Percentiles rank a stretch among this genome's conserved stretches.
These are phyloP conservation scores for Leonotis leonurus DNA, from an alignment of 257 asterid genomes.

Conservation along the genomic window DNA sequence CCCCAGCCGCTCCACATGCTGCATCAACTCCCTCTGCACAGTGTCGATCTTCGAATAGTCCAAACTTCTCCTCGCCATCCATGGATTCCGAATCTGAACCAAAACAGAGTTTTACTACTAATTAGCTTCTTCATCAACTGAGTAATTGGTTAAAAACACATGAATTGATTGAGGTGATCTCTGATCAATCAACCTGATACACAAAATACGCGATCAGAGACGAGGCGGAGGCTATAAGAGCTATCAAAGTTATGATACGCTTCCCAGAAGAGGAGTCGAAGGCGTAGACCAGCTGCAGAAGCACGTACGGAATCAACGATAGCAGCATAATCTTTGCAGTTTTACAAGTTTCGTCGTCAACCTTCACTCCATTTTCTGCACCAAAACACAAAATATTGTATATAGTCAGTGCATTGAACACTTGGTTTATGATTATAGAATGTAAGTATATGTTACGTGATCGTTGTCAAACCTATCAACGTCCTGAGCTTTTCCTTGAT, in stretches of 20 bases:
- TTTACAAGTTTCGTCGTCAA: constrained; percentile 30
- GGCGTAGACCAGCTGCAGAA: constrained; percentile 31
- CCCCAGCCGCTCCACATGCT: constrained; percentile 32
- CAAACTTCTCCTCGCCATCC: constrained; percentile 56
- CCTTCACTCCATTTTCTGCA: constrained; percentile 36
- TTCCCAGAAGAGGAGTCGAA: constrained; percentile 17
- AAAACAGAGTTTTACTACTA: too few species aligned
- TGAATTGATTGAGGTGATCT: not conserved
- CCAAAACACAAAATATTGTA: too few species aligned
- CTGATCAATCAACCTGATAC: constrained; percentile 34
- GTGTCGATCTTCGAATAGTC: constrained; percentile 40
- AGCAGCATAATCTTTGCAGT: constrained; percentile 45
- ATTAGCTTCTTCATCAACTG: too few species aligned
- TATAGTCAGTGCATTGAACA: too few species aligned
- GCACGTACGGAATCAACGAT: constrained; percentile 41
- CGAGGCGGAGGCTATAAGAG: constrained; percentile 28
- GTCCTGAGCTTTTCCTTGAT: constrained; percentile 16
- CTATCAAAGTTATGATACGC: constrained; percentile 25
- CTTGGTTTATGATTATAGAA: too few species aligned
- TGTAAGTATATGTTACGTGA: too few species aligned
- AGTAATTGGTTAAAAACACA: too few species aligned
- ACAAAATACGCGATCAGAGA: constrained; percentile 26
- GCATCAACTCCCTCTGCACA: constrained; percentile 24
- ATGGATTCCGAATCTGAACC: constrained; percentile 41
- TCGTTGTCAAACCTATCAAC: constrained; percentile 14